Evolutionary conservation across 208 protist species (phyloP), one percentile per base, ranked within the genome.

Genomic region (Acanthamoeba culbertsoni): DNA sequence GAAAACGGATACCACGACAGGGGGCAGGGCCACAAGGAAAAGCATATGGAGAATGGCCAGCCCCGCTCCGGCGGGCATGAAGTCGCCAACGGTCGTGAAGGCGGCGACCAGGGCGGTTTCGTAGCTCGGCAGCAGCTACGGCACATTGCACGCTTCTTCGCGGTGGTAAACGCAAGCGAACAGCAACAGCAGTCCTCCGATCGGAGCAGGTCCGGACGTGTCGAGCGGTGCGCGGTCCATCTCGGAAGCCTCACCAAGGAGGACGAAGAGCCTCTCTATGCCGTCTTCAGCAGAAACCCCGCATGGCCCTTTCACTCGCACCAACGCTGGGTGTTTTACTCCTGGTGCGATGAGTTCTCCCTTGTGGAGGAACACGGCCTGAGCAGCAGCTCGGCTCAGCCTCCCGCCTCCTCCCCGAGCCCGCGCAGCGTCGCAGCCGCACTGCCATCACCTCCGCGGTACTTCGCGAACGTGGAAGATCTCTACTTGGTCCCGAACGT

Each of bases 251-350:
- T 90, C 14, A 90, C 82, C 20, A 90, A 73, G 82, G 82, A 90
- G 51, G 40, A 68, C 45, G 82, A 90, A 33, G 82, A 90, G 57
- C 82, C 82, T 28, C 48, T 90, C 82, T 90, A 90, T 26, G 82
- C 82, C 37, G 57, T 90, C 42, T 90, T 90, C 82, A 46, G 33
- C 33, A 40, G 53, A 26, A 90, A 90, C 33, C 26, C 35, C 45
- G 42, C n/a, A n/a, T 90, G 57, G 55, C 82, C 82, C 23, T 68
- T 59, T 37, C 14, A 18, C 6, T 37, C 43, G 20, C 51, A 43
- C 46, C 46, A 68, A 26, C 82, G 57, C 55, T 90, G 82, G 82
- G 8, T 37, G 6, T 90, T 90, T 53, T 33, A 35, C 12, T 45
- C 45, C 37, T 90, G 82, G 82, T 45, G 37, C 53, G 57, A 71